Base-by-base conservation (phyloP, 2,329 filamentous ascomycete genomes). In the Fusarium hostae region DNA sequence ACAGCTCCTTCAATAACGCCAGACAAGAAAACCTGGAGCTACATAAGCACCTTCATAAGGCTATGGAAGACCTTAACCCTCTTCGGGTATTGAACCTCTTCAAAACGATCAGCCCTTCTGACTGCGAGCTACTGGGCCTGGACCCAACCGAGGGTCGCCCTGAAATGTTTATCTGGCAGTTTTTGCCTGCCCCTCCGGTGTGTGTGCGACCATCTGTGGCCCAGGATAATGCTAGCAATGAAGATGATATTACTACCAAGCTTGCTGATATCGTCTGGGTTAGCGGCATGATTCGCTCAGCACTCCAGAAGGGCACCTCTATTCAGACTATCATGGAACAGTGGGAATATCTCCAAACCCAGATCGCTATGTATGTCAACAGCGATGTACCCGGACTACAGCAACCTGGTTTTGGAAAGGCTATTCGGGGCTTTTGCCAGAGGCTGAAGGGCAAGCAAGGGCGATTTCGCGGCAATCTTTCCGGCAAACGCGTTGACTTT, bases 131-230 rank as follows among this genome's bases (percentile, higher is more conserved):
- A 24, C 86, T 99, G 3, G 95, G 95, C 8, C 89, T 99, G 76
- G 91, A 98, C 76, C 93, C 95, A 2, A 87, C 89, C 18, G 94
- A 97, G 75, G 94, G 94, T 13, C 89, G 95, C 24, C 96, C 96
- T 0, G 96, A 99, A 79, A 97, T 97, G 91, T 97, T 98, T 80
- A 90, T 99, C 45, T 99, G 96, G 96, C 95, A 97, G 78, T 97
- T 94, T 77, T 87, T 99, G 40, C 96, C 96, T 2, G 95, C 95
- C 1, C 95, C 96, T 2, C 96, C 96, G 0, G 93, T 98, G 9
- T 97, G 94, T 74, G 97, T 99, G 76, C 89, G 96, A 65, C 96
- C 96, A 0, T 98, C 95, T 0, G 96, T 98, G n/a, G 92, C 92
- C 34, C 96, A 98, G 80, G 95, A 98, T 70, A 93, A 90, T 68